A percentile compares a stretch with the other conserved stretches of the same genome.
phyloP scores from a whole-genome alignment of 169 alveolate genomes.

The Perkinsus marinus region DNA sequence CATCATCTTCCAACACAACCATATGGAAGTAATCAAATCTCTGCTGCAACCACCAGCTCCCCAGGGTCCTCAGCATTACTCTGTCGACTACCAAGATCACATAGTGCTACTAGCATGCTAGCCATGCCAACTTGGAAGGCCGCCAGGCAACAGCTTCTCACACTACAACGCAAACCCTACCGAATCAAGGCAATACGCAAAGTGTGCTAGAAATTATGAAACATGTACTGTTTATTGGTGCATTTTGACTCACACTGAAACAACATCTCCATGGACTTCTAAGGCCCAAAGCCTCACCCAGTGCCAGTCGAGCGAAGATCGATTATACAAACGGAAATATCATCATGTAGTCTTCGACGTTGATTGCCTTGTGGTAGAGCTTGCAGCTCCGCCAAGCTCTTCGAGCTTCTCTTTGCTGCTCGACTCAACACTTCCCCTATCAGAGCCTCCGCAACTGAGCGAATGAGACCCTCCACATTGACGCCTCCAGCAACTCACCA shows the following conservation, averaged over 20 bases:
- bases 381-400: not conserved
- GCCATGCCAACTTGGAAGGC: not conserved
- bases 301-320: not conserved
- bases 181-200: not conserved
- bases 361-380: not conserved
- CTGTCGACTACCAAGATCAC: not conserved
- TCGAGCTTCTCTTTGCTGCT: not conserved
- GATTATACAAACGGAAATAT: constrained; percentile 14
- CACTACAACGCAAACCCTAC: not conserved
- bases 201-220: not conserved
- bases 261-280: not conserved
- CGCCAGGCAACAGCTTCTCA: not conserved
- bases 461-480: not conserved
- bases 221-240: not conserved
- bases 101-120: not conserved
- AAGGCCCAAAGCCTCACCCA: too few species aligned
- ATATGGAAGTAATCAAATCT: too few species aligned
- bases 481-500: not conserved
- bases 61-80: not conserved
- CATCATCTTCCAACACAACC: not conserved
- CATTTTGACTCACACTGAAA: not conserved
- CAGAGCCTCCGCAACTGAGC: constrained; percentile 1
- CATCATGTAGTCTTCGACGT: constrained; percentile 16
- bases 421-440: constrained; percentile 4
- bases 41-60: too few species aligned